phyloP scores from a whole-genome alignment of 192 early-diverging fungal genomes.

The Umbelopsis ramanniana region DNA sequence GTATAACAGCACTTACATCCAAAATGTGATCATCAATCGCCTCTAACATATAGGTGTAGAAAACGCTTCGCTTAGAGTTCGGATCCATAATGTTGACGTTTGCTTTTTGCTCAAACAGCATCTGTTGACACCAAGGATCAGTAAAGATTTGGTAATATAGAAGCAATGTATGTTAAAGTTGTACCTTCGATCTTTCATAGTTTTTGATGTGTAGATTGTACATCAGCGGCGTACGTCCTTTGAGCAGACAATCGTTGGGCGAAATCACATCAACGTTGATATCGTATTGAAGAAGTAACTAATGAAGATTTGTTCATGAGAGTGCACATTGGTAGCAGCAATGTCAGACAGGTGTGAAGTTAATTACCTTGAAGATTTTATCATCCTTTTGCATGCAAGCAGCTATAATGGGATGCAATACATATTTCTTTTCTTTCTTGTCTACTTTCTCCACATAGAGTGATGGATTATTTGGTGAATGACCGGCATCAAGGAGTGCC shows the following conservation, averaged over 20 bases:
- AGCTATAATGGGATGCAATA: not conserved
- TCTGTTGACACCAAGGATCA: not conserved
- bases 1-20: not conserved
- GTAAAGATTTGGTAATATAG: not conserved
- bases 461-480: not conserved
- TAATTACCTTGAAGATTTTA: not conserved
- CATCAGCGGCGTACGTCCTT: constrained; percentile 1
- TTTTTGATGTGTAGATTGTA: not conserved
- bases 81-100: constrained; percentile 17
- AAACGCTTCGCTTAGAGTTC: not conserved
- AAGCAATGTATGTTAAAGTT: not conserved
- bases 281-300: constrained; percentile 3
- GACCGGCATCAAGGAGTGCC: not conserved
- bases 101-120: not conserved
- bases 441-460: not conserved
- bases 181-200: not conserved
- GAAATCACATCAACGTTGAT: not conserved
- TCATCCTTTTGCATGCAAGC: not conserved
- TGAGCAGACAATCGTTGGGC: not conserved
- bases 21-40: not conserved
- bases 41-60: constrained; percentile 21
- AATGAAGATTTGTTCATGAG: not conserved
- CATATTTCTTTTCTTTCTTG: not conserved
- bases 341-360: not conserved
- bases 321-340: not conserved